A percentile compares a stretch with the other conserved stretches of the same genome.
These are phyloP conservation scores for Moniliophthora roreri DNA, from an alignment of 1,284 basidiomycete species.

Conservation along the genomic window DNA sequence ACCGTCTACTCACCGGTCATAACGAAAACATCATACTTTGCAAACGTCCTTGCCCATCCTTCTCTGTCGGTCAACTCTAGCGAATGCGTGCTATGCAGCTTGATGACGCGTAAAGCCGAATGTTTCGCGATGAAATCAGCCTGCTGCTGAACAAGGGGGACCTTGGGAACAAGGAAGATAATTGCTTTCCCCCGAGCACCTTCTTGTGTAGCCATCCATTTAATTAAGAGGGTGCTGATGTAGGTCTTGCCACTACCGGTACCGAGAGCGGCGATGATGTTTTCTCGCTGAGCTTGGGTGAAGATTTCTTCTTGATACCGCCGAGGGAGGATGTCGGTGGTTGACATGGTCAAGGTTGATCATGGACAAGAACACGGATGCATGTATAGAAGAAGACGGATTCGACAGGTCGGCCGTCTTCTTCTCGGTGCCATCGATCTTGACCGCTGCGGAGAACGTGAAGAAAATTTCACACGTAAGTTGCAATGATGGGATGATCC, in stretches of 20 bases:
- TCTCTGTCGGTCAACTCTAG: conserved; percentile 68
- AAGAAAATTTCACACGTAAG: too few relatives aligned
- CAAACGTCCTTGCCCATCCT: conserved; percentile 65
- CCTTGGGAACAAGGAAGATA: conserved; percentile 80
- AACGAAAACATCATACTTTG: conserved; percentile 70
- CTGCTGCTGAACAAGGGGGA: conserved; percentile 82
- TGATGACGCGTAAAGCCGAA: conserved; percentile 62
- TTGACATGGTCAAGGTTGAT: neutral
- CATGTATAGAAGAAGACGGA: neutral
- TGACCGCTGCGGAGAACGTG: too few relatives aligned
- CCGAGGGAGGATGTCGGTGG: conserved; percentile 39
- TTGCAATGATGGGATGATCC: too few relatives aligned
- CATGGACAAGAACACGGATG: neutral
- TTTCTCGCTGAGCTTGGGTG: conserved; percentile 62
- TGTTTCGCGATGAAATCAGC: conserved; percentile 64
- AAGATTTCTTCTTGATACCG: conserved; percentile 78
- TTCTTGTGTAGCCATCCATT: conserved; percentile 63
- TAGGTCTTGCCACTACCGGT: conserved; percentile 84
- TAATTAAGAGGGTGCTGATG: conserved; percentile 76
- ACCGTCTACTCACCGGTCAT: conserved; percentile 66
- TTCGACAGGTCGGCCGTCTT: neutral
- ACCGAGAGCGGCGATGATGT: conserved; percentile 76
- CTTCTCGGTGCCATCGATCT: too few relatives aligned
- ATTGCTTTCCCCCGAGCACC: conserved; percentile 49
- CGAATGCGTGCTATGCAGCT: conserved; percentile 61